These are phyloP conservation scores for Cyclotella atomus DNA, from an alignment of 108 stramenopile genomes.

Conservation along the genomic window DNA sequence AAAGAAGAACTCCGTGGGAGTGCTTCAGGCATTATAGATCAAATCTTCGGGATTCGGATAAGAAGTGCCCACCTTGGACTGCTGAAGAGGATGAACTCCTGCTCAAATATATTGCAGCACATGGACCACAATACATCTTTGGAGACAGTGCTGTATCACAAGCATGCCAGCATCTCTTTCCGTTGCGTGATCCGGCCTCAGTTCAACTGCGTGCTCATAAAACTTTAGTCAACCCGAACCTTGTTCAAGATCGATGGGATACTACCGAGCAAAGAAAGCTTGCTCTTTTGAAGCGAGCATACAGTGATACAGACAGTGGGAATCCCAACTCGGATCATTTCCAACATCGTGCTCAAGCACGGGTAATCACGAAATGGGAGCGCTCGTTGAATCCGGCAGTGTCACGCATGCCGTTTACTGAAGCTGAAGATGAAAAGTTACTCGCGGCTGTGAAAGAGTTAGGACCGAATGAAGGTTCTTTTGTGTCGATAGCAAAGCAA, in stretches of 20 bases:
- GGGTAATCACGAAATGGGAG: conserved; percentile 60
- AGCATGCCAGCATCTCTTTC: conserved; percentile 32
- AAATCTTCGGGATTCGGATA: conserved; percentile 30
- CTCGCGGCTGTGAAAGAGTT: conserved; percentile 19
- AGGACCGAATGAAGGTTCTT: background rate
- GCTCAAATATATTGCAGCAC: conserved; percentile 61
- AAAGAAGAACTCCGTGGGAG: conserved; percentile 52
- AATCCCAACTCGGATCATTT: conserved; percentile 43
- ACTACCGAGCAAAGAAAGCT: conserved; percentile 45
- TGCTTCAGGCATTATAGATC: conserved; percentile 51
- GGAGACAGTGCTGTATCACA: conserved; percentile 34
- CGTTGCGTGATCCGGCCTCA: conserved; percentile 32
- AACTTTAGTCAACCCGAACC: conserved; percentile 62
- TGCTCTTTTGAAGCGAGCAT: conserved; percentile 52
- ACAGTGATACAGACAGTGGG: conserved; percentile 29
- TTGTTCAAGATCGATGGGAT: conserved; percentile 30
- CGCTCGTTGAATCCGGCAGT: conserved; percentile 55
- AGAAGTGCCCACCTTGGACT: conserved; percentile 47
- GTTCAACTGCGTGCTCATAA: conserved; percentile 36
- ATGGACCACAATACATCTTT: conserved; percentile 54
- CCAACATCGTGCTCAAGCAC: conserved; percentile 39
- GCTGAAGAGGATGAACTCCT: conserved; percentile 65
- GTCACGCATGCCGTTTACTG: conserved; percentile 32
- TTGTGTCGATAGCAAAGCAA: conserved; percentile 12
- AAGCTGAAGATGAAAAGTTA: conserved; percentile 46